phyloP scores from a whole-genome alignment of 1,284 basidiomycete species.

The Anthracocystis setariae region DNA sequence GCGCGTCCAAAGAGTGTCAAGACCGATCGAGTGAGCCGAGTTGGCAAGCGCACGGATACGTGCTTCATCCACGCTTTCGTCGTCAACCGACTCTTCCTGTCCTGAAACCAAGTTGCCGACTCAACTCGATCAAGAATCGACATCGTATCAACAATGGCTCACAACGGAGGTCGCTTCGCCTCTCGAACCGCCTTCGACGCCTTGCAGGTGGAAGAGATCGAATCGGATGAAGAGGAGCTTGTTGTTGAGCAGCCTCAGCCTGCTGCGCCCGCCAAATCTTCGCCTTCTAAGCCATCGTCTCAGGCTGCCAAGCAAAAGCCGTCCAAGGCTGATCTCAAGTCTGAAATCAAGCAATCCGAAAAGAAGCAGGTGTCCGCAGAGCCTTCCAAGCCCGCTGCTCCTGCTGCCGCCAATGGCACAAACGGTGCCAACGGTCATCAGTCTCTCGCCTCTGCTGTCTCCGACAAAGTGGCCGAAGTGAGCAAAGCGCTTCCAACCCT shows the following conservation, averaged over 20 bases:
- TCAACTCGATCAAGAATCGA: background rate
- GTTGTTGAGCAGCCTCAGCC: constrained; percentile 18
- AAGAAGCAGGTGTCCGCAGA: background rate
- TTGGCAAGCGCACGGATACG: too few relatives aligned
- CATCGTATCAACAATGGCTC: constrained; percentile 18
- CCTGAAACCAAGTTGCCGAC: background rate
- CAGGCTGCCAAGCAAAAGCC: constrained; percentile 21
- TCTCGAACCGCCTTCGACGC: constrained; percentile 53
- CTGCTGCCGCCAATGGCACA: constrained; percentile 8
- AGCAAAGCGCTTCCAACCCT: constrained; percentile 29
- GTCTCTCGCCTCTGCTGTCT: constrained; percentile 13
- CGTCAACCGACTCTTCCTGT: background rate
- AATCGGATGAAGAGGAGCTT: constrained; percentile 43
- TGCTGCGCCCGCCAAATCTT: constrained; percentile 8
- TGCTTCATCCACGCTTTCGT: too few relatives aligned
- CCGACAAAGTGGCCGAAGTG: constrained; percentile 21
- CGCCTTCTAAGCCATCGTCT: constrained; percentile 11
- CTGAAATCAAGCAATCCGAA: constrained; percentile 2
- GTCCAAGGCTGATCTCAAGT: constrained; percentile 15
- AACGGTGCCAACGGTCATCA: constrained; percentile 9
- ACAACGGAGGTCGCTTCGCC: constrained; percentile 47
- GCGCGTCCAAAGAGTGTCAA: too few relatives aligned
- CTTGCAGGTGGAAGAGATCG: constrained; percentile 48
- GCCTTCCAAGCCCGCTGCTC: constrained; percentile 5
- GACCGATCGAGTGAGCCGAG: too few relatives aligned